Evolutionary conservation across 2,329 filamentous ascomycete species (phyloP).

Genomic region (Coniochaeta sp.): DNA sequence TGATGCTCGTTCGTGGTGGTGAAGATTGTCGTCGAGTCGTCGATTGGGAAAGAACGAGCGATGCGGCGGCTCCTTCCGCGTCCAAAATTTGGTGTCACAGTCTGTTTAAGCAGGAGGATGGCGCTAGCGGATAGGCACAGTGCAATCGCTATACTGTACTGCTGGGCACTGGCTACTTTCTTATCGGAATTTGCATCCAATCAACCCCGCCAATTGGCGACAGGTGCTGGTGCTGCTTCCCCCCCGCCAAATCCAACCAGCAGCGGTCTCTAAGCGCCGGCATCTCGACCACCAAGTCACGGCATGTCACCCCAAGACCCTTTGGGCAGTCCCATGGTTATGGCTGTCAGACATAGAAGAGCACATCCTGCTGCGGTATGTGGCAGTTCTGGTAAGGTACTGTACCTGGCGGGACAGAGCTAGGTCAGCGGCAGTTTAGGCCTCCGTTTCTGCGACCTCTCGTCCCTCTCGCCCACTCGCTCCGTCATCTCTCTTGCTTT

Average conservation of each 20-base stretch:
- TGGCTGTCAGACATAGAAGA: not conserved
- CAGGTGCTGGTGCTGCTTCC: not conserved
- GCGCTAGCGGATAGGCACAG: not conserved
- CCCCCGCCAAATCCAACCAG: too few relatives aligned
- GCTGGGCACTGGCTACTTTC: too few relatives aligned
- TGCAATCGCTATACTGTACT: not conserved
- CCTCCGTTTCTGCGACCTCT: not conserved
- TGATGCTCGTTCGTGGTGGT: not conserved
- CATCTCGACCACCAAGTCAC: not conserved
- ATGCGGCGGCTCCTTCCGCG: constrained; percentile 1
- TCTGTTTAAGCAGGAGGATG: not conserved
- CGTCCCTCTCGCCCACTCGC: not conserved
- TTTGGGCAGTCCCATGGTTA: not conserved
- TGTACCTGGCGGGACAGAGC: too few relatives aligned
- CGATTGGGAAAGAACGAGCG: not conserved
- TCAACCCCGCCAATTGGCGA: not conserved
- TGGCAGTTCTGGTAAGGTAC: too few relatives aligned
- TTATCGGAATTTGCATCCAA: not conserved
- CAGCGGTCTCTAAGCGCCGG: not conserved
- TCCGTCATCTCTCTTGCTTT: not conserved
- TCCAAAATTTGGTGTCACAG: not conserved
- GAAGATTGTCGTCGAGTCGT: not conserved
- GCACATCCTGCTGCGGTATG: not conserved
- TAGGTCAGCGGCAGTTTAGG: not conserved
- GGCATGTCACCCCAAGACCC: not conserved